Evolutionary conservation across 2,329 filamentous ascomycete genomes (phyloP).

Genomic region (Fusarium sp.): DNA sequence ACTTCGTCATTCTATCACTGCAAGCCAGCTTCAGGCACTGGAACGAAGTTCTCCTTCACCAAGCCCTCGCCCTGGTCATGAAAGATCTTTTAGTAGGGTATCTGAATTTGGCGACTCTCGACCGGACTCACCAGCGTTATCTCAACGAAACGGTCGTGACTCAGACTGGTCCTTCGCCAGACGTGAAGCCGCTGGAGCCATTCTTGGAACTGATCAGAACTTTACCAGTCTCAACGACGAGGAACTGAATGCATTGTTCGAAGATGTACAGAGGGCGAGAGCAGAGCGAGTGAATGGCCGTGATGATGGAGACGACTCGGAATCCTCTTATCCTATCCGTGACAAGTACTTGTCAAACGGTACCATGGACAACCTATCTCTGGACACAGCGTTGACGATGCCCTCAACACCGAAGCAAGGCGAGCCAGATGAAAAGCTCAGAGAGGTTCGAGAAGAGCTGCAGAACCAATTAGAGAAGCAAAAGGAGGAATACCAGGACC

Average conservation of each 20-base stretch:
- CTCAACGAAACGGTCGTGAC: slow-evolving; percentile 71
- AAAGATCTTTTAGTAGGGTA: slow-evolving; percentile 79
- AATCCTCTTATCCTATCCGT: slow-evolving; percentile 88
- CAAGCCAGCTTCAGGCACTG: slow-evolving; percentile 66
- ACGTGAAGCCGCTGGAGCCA: slow-evolving; percentile 88
- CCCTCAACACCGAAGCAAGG: slow-evolving; percentile 86
- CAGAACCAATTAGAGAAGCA: slow-evolving; percentile 82
- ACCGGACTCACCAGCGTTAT: slow-evolving; percentile 79
- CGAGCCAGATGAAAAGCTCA: slow-evolving; percentile 77
- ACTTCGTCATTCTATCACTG: slow-evolving; percentile 80
- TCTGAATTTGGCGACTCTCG: slow-evolving; percentile 82
- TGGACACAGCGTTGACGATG: slow-evolving; percentile 93
- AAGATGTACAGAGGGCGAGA: slow-evolving; percentile 88
- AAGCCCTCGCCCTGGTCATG: slow-evolving; percentile 71
- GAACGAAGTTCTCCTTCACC: slow-evolving; percentile 66
- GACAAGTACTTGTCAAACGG: slow-evolving; percentile 97
- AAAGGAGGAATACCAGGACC: slow-evolving; percentile 81
- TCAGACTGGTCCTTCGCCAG: slow-evolving; percentile 95
- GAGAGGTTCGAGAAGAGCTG: slow-evolving; percentile 80
- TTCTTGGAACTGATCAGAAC: slow-evolving; percentile 89
- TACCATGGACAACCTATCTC: slow-evolving; percentile 92
- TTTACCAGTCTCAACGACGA: slow-evolving; percentile 91
- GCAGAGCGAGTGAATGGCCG: slow-evolving; percentile 75
- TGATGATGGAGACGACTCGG: slow-evolving; percentile 86
- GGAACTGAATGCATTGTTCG: slow-evolving; percentile 90